phyloP scores from a whole-genome alignment of 305 asterid species.

The Striga hermonthica region DNA sequence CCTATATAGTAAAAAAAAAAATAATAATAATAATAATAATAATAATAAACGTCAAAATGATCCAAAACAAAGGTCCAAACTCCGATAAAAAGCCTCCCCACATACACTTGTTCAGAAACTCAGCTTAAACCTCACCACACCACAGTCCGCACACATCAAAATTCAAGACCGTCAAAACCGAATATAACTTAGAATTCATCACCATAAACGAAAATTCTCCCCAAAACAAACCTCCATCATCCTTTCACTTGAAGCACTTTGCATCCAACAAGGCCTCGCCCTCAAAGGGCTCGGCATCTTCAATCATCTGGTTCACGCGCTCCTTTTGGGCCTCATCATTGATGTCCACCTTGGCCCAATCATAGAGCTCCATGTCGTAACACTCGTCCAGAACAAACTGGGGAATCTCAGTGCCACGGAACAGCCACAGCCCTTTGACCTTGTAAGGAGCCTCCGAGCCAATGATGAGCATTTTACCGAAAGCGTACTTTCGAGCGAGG shows the following conservation, averaged over 20 bases:
- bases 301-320: constrained; percentile 69
- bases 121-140: no score
- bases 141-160: no score
- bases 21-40: no score
- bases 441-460: constrained; percentile 60
- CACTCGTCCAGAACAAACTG: constrained; percentile 61
- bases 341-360: constrained; percentile 61
- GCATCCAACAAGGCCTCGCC: constrained; percentile 60
- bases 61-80: no score
- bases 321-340: constrained; percentile 69
- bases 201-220: no score
- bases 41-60: no score
- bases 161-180: no score
- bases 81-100: no score
- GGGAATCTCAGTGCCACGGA: constrained; percentile 68
- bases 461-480: constrained; percentile 64
- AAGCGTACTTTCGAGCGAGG: constrained; percentile 54
- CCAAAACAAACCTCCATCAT: no score
- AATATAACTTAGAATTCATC: no score
- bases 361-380: constrained; percentile 68
- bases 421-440: constrained; percentile 83
- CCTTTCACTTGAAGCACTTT: constrained; percentile 59
- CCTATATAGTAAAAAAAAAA: no score
- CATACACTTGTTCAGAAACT: no score
- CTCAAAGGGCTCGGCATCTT: constrained; percentile 71